Base-by-base conservation (phyloP, 169 alveolate genomes). In the Amoebophrya sp. region DNA sequence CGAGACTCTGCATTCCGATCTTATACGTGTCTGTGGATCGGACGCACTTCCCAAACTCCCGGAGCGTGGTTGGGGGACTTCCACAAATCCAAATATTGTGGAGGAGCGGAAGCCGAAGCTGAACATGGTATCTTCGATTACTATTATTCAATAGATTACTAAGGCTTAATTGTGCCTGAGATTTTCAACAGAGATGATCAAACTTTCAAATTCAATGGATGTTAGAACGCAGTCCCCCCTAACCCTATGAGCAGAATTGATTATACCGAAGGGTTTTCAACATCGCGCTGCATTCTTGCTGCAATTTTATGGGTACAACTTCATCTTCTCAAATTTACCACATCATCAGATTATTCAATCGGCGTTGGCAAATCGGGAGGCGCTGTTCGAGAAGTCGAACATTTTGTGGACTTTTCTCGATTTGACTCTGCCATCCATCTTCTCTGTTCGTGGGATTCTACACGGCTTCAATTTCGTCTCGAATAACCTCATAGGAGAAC, bases 31-130 rank as follows among this genome's bases (percentile, higher is more conserved):
- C 33, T 65, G 83, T 18, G 83, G 83, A 29, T 26, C 83, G 26
- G 83, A 65, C 83, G 83, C 83, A 65, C 26, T 65, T 6, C 83
- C 83, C 38, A 1, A 18, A 1, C 2, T 65, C 38, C 83, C 83
- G 33, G 83, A 65, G 83, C 83, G 83, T 36, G 83, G 83, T 6
- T 65, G 83, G 83, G 83, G 83, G 39, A 65, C 83, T 36, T 26
- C 38, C 83, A 65, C 83, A 10, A 36, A 65, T 36, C 83, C 83
- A 10, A 65, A 65, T 36, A 65, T 36, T 18, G 83, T 65, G 83
- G 83, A 65, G 83, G 83, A 65, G 26, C 83, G 83, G 36, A 65
- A 65, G 83, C 83, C 83, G 33, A 65, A 65, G 83, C 33, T 65
- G 83, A 65, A 65, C 33, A 10, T 65, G 36, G 2, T 65, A 36